These are phyloP conservation scores for Closterium sp. DNA, from an alignment of 139 green algal species.

Conservation along the genomic window DNA sequence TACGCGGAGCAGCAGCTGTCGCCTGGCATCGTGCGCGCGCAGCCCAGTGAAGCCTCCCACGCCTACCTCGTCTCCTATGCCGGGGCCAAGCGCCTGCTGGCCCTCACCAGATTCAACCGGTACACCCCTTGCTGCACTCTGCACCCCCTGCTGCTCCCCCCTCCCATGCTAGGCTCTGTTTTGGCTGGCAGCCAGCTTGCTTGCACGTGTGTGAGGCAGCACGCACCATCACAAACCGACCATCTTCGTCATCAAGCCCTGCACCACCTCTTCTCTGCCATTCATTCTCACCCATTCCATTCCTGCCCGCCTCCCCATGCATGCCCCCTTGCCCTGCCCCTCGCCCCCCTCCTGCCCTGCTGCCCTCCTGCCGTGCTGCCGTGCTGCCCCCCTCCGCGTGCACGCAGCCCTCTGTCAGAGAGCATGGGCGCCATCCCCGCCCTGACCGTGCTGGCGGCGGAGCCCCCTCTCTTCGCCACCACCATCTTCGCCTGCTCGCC, in stretches of 20 bases:
- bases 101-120: not conserved
- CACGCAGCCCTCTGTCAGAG: not conserved
- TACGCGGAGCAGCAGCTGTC: conserved; percentile 1
- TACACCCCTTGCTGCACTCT: not conserved
- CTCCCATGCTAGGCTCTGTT: not conserved
- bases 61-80: conserved; percentile 12
- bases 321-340: no score
- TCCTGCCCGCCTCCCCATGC: no score
- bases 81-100: conserved; percentile 4
- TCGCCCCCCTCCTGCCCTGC: no score
- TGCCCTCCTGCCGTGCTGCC: not conserved
- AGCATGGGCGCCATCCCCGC: not conserved
- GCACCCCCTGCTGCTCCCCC: not conserved
- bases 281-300: not conserved
- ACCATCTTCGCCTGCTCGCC: not conserved
- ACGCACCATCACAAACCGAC: no score
- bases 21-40: not conserved
- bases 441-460: not conserved
- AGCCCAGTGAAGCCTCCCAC: not conserved
- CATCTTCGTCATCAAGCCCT: not conserved
- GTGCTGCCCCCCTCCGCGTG: no score
- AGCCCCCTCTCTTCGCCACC: not conserved
- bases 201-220: no score
- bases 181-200: not conserved
- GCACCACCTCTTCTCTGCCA: not conserved